Conservation (phyloP, 2,329 filamentous ascomycete species). For the Claviceps sp. region DNA sequence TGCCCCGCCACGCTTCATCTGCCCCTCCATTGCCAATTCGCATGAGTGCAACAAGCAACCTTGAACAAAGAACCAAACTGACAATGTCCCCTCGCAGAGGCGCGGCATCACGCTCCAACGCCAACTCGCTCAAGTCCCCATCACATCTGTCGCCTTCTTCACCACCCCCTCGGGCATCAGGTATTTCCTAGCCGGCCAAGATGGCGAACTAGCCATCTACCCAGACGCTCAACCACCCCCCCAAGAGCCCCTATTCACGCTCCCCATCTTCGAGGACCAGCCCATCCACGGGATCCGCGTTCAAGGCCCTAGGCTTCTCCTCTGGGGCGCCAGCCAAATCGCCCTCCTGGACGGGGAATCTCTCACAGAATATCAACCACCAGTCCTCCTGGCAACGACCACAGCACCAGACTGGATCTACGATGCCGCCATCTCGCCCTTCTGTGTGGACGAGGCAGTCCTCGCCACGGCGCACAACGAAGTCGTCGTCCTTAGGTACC, state of each 20-base stretch:
- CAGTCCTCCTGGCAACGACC: slow-evolving; percentile 13
- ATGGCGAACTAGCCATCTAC: slow-evolving; percentile 43
- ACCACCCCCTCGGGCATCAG: slow-evolving; percentile 15
- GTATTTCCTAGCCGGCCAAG: slow-evolving; percentile 46
- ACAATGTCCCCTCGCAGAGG: neutral
- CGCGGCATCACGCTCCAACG: slow-evolving; percentile 11
- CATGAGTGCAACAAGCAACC: neutral
- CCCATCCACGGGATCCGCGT: slow-evolving; percentile 60
- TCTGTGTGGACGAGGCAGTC: slow-evolving; percentile 31
- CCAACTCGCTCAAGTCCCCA: slow-evolving; percentile 35
- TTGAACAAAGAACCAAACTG: neutral
- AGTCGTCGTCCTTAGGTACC: slow-evolving; percentile 38
- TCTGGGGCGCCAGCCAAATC: slow-evolving; percentile 60
- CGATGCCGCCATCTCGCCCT: slow-evolving; percentile 44
- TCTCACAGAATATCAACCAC: slow-evolving; percentile 8
- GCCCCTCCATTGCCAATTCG: neutral
- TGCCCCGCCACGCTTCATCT: neutral
- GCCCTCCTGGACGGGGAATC: slow-evolving; percentile 20
- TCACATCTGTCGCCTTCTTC: slow-evolving; percentile 47
- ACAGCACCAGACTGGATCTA: slow-evolving; percentile 64
- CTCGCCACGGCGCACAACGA: slow-evolving; percentile 83
- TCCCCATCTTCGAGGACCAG: slow-evolving; percentile 51
- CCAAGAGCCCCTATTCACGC: slow-evolving; percentile 21
- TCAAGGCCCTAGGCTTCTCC: slow-evolving; percentile 24
- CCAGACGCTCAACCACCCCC: slow-evolving; percentile 17